Base-by-base conservation (phyloP, 495 filamentous ascomycete species). In the Penicillium ochrochloron region DNA sequence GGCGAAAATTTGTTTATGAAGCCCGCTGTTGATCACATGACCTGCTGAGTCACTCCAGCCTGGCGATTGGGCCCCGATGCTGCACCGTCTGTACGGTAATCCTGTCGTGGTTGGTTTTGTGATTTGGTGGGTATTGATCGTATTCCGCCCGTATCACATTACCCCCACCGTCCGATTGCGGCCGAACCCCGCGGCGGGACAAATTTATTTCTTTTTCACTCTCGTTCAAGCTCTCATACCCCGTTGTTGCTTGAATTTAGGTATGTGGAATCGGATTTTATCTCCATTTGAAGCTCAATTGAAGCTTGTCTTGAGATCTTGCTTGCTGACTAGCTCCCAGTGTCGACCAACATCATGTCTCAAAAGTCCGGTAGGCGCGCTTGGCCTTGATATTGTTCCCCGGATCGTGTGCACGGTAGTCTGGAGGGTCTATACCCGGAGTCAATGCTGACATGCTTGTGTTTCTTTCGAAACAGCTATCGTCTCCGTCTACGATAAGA, bases 401-500 rank as follows among this genome's bases (percentile, higher is more conserved):
- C 62, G 56, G 70, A 64, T 65, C 61, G 78, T 59, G 78, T 41
- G 15, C 10, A n/a, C 27, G 51, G 25, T 67, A 53, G 65, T 60
- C 44, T 60, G 63, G 63, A 58, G 61, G 61, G 41, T 56, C 29
- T 37, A 54, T 39, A 25, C 56, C 25, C 51, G 21, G 60, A 23
- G 37, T 21, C 57, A 63, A 53, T 60, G 54, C 69, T 73, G 53
- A 73, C 54, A 15, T 56, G 33, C 5, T 59, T 27, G 12, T 51
- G 27, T 60, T 53, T 35, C 50, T 61, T 48, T 59, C 41, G 55
- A 23, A 59, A 83, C 80, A 89, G 95, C 95, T 46, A 98, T 99
- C 71, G 85, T 99, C 72, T 97, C 93, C 67, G 96, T 98, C 83
- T 98, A 94, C 74, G 91, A 99, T 83, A 99, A 99, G 89, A 97